Evolutionary conservation across 2,329 filamentous ascomycete species (phyloP), one percentile per base, ranked within the genome.

Genomic region (Trichoderma hamatum): DNA sequence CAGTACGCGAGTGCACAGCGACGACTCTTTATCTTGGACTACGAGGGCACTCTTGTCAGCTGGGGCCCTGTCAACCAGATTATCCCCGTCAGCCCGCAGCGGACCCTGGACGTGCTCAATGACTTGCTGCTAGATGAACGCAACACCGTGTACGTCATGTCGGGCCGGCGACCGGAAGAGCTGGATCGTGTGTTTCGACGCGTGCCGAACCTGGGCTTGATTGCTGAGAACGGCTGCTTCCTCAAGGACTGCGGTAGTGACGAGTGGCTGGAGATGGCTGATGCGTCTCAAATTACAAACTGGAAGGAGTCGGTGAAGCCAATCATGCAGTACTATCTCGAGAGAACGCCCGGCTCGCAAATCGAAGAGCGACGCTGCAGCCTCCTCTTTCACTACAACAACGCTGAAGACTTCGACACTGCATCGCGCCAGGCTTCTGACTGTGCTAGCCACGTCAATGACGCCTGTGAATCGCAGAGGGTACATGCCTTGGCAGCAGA

Each of bases 221-320:
- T 98, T 72, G 95, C 95, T 0, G 95, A 98, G 81, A 97, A 97
- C 72, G 95, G 95, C 2, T 97, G 93, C 78, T 98, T 96, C 80
- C 83, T 97, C 69, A 92, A 92, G 73, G 87, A 92, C 72, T 88
- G 87, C 56, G 86, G 89, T 24, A 85, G 83, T 19, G 85, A 87
- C 28, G 84, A 87, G 43, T 98, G 96, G 96, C 88, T 86, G 2
- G 89, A 91, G 71, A 90, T 97, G 80, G 89, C 91, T 2, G 90
- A 97, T 76, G 84, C 88, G 1, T 84, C 88, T 3, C 86, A 90
- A 73, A 91, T 93, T 70, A 82, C 85, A 30, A 84, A 85, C 4
- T 98, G 95, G 95, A 97, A 97, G 79, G 84, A 89, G 54, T 92
- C 92, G 0, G 93, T 97, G 68, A 89, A 88, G 76, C 87, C 88